Percentiles rank a stretch among this genome's conserved stretches.
Conservation (phyloP, 2,329 filamentous ascomycete species). For the Ophiobolus disseminans region DNA sequence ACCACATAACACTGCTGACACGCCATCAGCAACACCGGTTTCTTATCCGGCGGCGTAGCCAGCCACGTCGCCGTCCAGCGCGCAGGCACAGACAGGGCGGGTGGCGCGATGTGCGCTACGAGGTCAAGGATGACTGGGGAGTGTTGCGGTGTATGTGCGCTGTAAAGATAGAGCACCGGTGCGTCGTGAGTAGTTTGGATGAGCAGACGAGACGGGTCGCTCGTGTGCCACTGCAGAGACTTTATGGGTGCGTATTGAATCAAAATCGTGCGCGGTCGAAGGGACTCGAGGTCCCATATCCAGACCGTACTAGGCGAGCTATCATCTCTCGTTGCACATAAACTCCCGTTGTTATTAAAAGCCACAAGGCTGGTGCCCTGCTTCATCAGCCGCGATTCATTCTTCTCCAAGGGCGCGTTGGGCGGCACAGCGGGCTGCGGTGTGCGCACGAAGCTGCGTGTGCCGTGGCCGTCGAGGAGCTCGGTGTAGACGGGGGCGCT, state of each 20-base stretch:
- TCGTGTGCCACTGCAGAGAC: conserved; percentile 54
- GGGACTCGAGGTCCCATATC: conserved; percentile 55
- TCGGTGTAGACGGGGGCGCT: conserved; percentile 46
- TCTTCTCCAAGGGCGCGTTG: conserved; percentile 39
- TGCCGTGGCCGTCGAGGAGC: conserved; percentile 37
- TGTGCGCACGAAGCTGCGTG: conserved; percentile 37
- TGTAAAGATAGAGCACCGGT: conserved; percentile 51
- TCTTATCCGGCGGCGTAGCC: conserved; percentile 33
- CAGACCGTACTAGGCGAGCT: conserved; percentile 54
- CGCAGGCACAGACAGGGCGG: conserved; percentile 22
- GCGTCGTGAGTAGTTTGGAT: conserved; percentile 53
- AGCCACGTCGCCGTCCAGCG: conserved; percentile 41
- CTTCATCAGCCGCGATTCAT: conserved; percentile 40
- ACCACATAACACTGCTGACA: conserved; percentile 49
- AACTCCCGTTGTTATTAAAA: conserved; percentile 46
- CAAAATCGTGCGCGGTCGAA: conserved; percentile 49
- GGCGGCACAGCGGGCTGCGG: conserved; percentile 46
- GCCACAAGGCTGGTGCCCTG: conserved; percentile 47
- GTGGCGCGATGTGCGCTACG: conserved; percentile 29
- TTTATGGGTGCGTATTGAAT: conserved; percentile 56
- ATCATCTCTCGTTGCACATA: conserved; percentile 50
- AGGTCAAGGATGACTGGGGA: conserved; percentile 38
- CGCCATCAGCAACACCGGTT: conserved; percentile 44
- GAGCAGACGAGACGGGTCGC: conserved; percentile 45
- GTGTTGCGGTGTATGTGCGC: conserved; percentile 19